Base-by-base conservation (phyloP, 2,329 filamentous ascomycete species). In the Sarocladium kiliense region DNA sequence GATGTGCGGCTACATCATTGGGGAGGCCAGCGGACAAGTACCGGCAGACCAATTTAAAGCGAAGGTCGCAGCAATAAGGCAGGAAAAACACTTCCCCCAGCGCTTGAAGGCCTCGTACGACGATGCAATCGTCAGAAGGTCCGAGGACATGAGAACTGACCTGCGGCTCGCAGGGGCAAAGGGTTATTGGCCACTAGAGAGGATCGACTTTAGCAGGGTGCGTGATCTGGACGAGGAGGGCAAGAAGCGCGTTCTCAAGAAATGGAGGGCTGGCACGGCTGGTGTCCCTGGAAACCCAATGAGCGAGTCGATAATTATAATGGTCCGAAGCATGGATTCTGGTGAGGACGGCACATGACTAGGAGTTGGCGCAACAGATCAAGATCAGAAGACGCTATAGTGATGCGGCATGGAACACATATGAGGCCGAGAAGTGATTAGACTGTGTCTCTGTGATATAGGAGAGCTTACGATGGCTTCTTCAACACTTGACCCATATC, bases 141-240 rank as follows among this genome's bases (percentile, higher is more conserved):
- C 50, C 32, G 34, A 41, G 50, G 21, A 12, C 21, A 41, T 53
- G 50, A 53, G 50, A 27, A 11, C 34, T 10, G 19, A 10, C 14
- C 21, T 53, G 34, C 6, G 11, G 12, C 41, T 53, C 37, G 49
- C 49, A 23, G 34, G 50, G 16, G 50, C 50, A n/a, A 23, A 41
- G 12, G 34, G 50, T 14, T 39, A 41, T 19, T 53, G 50, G 50
- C 50, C 50, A 27, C 21, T 41, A 19, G 50, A 53, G 7, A 34
- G 50, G 4, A 30, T 53, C 21, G 50, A 53, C 50, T 39, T 53
- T 41, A 53, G 32, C 30, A 30, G 50, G n/a, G 50, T 53, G 18
- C 32, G 50, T 39, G 34, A 30, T 39, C 34, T 53, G 19, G 23
- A 27, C 23, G 34, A 53, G 34, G 32, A 41, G 4, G 14, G 34